Evolutionary conservation across 2,329 filamentous ascomycete genomes (phyloP).

Genomic region (Celoporthe dispersa): DNA sequence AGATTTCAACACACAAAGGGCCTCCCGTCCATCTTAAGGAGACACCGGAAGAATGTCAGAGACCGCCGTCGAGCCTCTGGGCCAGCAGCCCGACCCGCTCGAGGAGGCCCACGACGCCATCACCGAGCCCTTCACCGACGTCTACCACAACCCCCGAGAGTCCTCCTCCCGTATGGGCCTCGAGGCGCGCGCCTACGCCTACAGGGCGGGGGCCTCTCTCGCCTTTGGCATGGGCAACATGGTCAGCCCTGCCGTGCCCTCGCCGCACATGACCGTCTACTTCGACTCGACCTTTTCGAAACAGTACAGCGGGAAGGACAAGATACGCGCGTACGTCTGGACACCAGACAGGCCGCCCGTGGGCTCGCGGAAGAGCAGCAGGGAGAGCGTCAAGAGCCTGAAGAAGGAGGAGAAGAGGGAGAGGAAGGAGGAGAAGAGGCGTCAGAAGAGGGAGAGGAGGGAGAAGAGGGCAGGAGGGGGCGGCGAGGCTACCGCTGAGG

Average conservation of each 20-base stretch:
- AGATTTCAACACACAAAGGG: neutral
- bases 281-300: slow-evolving; percentile 48
- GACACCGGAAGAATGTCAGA: slow-evolving; percentile 20
- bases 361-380: slow-evolving; percentile 22
- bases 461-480: slow-evolving; percentile 22
- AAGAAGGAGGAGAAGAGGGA: slow-evolving; percentile 20
- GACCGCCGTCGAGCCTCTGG: slow-evolving; percentile 24
- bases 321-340: slow-evolving; percentile 55
- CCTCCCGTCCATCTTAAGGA: neutral
- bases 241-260: slow-evolving; percentile 45
- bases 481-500: slow-evolving; percentile 27
- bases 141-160: slow-evolving; percentile 51
- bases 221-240: slow-evolving; percentile 50
- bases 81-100: slow-evolving; percentile 24
- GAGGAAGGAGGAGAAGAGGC: slow-evolving; percentile 18
- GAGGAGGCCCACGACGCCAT: slow-evolving; percentile 22
- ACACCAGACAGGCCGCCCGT: slow-evolving; percentile 35
- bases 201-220: slow-evolving; percentile 49
- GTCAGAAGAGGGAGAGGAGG: slow-evolving; percentile 12
- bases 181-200: slow-evolving; percentile 46
- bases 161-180: slow-evolving; percentile 49
- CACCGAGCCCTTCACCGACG: slow-evolving; percentile 26
- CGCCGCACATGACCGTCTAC: slow-evolving; percentile 45
- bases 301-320: slow-evolving; percentile 40
- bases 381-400: slow-evolving; percentile 20